phyloP scores from a whole-genome alignment of 257 asterid species.

The Solanum arcanum region DNA sequence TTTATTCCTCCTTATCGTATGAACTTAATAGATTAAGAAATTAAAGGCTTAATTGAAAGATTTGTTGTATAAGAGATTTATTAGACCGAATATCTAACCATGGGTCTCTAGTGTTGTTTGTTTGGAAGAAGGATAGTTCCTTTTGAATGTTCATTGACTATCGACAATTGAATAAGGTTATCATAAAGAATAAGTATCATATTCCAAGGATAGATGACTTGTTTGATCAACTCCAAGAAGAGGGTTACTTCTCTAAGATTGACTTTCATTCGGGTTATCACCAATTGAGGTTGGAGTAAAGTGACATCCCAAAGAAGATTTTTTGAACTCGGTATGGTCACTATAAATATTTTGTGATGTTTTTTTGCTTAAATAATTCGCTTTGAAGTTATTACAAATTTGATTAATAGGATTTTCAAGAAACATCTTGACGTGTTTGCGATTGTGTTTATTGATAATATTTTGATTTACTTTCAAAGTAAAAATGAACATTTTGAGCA shows the following conservation, averaged over 20 bases:
- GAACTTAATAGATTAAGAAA: too few relatives aligned
- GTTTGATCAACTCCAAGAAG: background rate
- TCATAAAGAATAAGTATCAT: background rate
- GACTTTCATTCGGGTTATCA: too few relatives aligned
- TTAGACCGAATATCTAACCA: too few relatives aligned
- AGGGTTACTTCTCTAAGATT: too few relatives aligned
- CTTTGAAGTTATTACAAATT: too few relatives aligned
- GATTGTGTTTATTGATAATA: too few relatives aligned
- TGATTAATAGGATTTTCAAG: background rate
- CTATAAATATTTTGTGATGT: background rate
- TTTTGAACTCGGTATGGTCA: background rate
- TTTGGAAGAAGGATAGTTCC: background rate
- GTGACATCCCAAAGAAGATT: background rate
- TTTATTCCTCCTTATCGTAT: too few relatives aligned
- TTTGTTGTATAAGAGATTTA: background rate
- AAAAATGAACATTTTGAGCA: background rate
- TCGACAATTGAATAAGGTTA: too few relatives aligned
- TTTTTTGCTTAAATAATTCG: too few relatives aligned
- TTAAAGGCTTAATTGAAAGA: too few relatives aligned
- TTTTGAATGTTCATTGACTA: background rate
- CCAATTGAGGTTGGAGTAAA: background rate
- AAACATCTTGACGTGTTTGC: background rate
- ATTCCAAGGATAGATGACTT: background rate
- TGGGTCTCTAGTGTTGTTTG: background rate
- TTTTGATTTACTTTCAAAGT: too few relatives aligned